Evolutionary conservation across 2,329 filamentous ascomycete species (phyloP).

Genomic region (Arthroderma sp.): DNA sequence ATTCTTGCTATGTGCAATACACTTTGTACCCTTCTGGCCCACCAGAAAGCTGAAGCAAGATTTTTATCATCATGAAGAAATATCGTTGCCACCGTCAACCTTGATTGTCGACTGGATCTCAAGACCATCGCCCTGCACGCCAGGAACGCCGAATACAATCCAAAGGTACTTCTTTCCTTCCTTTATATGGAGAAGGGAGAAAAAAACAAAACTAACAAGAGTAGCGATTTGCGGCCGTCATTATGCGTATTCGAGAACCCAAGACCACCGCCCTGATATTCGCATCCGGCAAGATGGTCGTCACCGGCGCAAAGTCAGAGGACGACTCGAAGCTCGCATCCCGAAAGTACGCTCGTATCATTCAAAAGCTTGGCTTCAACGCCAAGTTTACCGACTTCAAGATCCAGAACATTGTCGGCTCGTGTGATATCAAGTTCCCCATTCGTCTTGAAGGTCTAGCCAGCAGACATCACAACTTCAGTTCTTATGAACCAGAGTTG

Average conservation of each 20-base stretch:
- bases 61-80: conserved; percentile 63
- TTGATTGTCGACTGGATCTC: conserved; percentile 91
- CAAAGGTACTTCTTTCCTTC: conserved; percentile 59
- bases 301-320: conserved; percentile 94
- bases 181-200: conserved; percentile 29
- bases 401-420: conserved; percentile 98
- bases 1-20: too few species aligned
- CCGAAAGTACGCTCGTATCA: conserved; percentile 96
- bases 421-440: conserved; percentile 98
- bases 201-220: conserved; percentile 30
- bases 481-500: conserved; percentile 93
- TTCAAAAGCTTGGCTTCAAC: conserved; percentile 98
- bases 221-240: conserved; percentile 95
- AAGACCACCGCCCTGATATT: conserved; percentile 99
- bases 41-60: conserved; percentile 39
- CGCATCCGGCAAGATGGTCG: conserved; percentile 98
- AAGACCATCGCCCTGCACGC: conserved; percentile 98
- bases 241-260: conserved; percentile 98
- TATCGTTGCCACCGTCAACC: conserved; percentile 96
- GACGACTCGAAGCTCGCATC: conserved; percentile 95
- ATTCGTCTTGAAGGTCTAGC: conserved; percentile 93
- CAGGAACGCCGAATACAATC: conserved; percentile 96
- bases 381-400: conserved; percentile 99
- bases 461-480: conserved; percentile 97
- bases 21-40: conserved; percentile 34